These are phyloP conservation scores for Populus nigra DNA, from an alignment of 345 rosid genomes.

Conservation along the genomic window DNA sequence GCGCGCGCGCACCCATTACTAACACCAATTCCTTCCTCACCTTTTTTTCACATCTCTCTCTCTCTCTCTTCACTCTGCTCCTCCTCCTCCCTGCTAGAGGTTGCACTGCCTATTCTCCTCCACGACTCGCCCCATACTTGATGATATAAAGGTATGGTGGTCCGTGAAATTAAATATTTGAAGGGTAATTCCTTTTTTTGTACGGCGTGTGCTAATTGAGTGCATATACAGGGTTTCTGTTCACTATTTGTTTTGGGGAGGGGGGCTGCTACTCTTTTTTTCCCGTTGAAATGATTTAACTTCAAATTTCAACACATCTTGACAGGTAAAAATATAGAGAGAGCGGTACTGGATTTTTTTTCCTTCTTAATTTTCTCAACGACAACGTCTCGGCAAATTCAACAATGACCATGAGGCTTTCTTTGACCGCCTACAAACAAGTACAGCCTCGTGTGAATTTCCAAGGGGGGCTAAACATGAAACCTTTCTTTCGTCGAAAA, in stretches of 20 bases:
- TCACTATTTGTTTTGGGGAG: background rate
- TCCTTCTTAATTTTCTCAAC: background rate
- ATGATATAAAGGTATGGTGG: constrained; percentile 13
- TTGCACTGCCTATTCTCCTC: background rate
- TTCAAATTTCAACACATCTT: background rate
- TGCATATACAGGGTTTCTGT: no score
- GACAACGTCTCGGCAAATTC: background rate
- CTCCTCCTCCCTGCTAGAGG: background rate
- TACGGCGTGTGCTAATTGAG: background rate
- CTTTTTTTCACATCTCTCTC: background rate
- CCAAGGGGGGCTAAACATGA: constrained; percentile 37
- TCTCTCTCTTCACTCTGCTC: background rate
- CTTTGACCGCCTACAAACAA: constrained; percentile 46
- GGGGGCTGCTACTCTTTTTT: background rate
- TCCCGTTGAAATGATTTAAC: background rate
- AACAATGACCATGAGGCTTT: constrained; percentile 39
- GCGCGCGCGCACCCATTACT: no score
- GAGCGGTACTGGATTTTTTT: background rate
- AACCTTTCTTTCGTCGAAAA: constrained; percentile 52
- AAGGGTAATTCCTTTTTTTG: background rate
- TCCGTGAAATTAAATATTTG: background rate
- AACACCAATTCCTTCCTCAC: background rate
- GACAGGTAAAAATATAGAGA: background rate
- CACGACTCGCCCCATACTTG: constrained; percentile 12
- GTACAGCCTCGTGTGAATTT: constrained; percentile 48